Evolutionary conservation across 2,329 filamentous ascomycete genomes (phyloP), one percentile per base, ranked within the genome.

Genomic region (Claviceps sp.): DNA sequence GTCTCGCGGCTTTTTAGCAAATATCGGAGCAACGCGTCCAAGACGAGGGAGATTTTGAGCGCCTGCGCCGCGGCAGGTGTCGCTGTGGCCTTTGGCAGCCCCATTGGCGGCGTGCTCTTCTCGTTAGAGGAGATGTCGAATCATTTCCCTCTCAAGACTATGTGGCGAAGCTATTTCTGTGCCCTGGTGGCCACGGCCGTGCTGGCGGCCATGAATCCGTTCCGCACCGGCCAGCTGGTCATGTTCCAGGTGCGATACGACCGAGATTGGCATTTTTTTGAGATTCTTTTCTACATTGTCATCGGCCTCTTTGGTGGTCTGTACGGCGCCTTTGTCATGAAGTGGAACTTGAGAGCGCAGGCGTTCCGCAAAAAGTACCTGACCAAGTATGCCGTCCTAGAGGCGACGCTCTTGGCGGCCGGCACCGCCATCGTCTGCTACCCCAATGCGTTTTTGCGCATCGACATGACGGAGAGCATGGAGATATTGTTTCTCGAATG

Each of bases 391-490:
- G 85, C 90, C 6, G 80, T 97, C 37, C 75, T 90, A 3, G 93
- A 98, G 67, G 87, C 89, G 0, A 90, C 89, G 1, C 68, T 95
- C 16, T 72, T 98, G 42, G 90, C 93, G 1, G 80, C 83, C 0
- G 77, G 81, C 7, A 98, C 93, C 4, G 93, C 90, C 10, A 75
- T 97, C 24, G 76, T 98, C n/a, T 96, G 91, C 68, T 98, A 95
- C 62, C 93, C 91, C 1, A 98, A 98, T 61, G 89, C 87, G 66
- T 97, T 98, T 58, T 66, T 98, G 52, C 78, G 88, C 52, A 96
- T 97, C 61, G 94, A 98, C 68, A 97, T 98, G 93, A 96, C 93
- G 0, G 91, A 97, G 71, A 95, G 89, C 72, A 97, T 98, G 93
- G 90, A 97, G 65, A 95, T 96, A 56, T 72, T 98, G 11, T 98